A percentile compares a stretch with the other conserved stretches of the same genome.
Conservation (phyloP, 805 yeast genomes). For the Isabelozyma pseudorhagii region DNA sequence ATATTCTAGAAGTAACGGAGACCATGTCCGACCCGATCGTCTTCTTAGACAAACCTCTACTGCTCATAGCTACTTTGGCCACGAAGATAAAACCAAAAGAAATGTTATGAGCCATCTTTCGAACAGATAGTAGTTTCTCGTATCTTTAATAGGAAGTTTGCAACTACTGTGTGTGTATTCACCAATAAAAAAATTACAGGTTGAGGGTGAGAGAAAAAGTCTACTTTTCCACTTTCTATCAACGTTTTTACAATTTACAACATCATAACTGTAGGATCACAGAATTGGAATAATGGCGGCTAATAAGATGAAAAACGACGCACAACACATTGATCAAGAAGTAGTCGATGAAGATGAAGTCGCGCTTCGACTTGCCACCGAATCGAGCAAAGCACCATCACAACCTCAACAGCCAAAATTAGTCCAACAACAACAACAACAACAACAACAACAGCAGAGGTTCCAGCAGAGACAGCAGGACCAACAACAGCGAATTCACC, state of each 20-base stretch:
- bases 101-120: not conserved
- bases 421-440: not conserved
- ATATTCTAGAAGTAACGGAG: not conserved
- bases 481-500: not conserved
- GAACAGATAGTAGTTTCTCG: not conserved
- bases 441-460: not conserved
- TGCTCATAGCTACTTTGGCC: not conserved
- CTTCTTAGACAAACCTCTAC: not conserved
- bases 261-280: not conserved
- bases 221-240: not conserved
- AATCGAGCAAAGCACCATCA: not conserved
- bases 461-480: not conserved
- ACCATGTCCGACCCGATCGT: not conserved
- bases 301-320: not conserved
- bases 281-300: not conserved
- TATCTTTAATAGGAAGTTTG: not conserved
- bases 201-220: not conserved
- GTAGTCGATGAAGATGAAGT: not conserved
- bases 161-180: not conserved
- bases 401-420: not conserved
- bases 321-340: not conserved
- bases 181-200: not conserved
- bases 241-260: not conserved
- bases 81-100: not conserved
- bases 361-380: not conserved